Base-by-base conservation (phyloP, 192 early-diverging fungal species). In the Geosiphon pyriformis region DNA sequence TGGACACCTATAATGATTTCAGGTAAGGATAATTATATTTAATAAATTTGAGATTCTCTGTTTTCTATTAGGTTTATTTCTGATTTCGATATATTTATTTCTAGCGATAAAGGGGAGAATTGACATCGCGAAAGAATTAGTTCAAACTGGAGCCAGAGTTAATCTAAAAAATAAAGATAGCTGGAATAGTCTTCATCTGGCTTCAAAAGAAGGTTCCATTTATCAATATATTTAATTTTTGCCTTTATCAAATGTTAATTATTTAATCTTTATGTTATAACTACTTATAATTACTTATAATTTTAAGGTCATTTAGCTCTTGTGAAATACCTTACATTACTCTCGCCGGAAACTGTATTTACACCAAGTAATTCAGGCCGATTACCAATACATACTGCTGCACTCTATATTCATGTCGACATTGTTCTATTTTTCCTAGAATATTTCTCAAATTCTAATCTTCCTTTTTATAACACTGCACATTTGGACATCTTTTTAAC, bases 1-100 rank as follows among this genome's bases (percentile, higher is more conserved):
- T 79, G 78, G 78, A 79, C 78, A 12, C 69, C 78, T 4, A 11
- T 79, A 7, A 79, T 79, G 74, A 74, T 74, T 23, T 59, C 74
- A 26, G 59, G 76, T 72, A 67, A 56, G 56, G 30, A 29, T 33
- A 15, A 47, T 35, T 17, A 57, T 67, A 11, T 6, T 60, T 60
- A n/a, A 1, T n/a, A 32, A 0, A 31, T 31, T 26, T n/a, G 27
- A 8, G n/a, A 54, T 34, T 23, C 15, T 42, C 18, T 59, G 18
- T 59, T 59, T 2, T 59, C 8, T 42, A 10, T 42, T 10, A 42
- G 7, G 37, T 42, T 42, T 10, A 10, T 42, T 42, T 42, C 6
- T 42, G 15, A 6, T 10, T 10, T 42, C 37, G 37, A 10, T 42
- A 10, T 42, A 10, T 42, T 42, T 42, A 10, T 42, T 6, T 33